Conservation (phyloP, 495 filamentous ascomycete species). For the Penicillium robsamsonii region DNA sequence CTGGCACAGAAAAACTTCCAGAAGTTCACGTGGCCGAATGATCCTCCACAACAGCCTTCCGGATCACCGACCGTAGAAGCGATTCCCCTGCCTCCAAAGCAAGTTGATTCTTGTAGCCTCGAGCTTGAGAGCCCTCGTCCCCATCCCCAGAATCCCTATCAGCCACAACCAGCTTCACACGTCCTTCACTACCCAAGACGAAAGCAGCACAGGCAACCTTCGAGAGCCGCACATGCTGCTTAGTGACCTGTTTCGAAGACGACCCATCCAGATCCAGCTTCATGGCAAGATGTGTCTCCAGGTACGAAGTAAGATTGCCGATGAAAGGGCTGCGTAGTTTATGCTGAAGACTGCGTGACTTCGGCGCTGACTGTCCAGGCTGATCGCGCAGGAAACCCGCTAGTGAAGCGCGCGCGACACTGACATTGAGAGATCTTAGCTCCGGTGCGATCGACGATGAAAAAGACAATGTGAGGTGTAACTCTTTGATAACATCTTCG, state of each 20-base stretch:
- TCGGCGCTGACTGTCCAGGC: constrained; percentile 1
- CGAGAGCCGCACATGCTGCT: constrained; percentile 44
- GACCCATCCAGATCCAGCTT: constrained; percentile 39
- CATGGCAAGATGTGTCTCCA: constrained; percentile 50
- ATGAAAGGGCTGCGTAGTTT: constrained; percentile 37
- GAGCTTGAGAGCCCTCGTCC: constrained; percentile 4
- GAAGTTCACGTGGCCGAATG: constrained; percentile 22
- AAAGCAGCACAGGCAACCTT: constrained; percentile 55
- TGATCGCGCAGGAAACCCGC: constrained; percentile 22
- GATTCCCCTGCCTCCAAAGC: constrained; percentile 27
- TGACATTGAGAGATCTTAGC: constrained; percentile 49
- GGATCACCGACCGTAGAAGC: constrained; percentile 30
- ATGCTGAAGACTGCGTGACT: constrained; percentile 11
- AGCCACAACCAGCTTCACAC: constrained; percentile 49
- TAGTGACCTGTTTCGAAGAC: constrained; percentile 13
- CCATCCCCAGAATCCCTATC: constrained; percentile 22
- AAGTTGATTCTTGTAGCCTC: constrained; percentile 3
- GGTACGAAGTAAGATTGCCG: constrained; percentile 41
- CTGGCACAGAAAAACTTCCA: background rate
- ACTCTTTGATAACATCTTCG: constrained; percentile 37
- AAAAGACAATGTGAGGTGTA: constrained; percentile 44
- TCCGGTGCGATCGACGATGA: constrained; percentile 37
- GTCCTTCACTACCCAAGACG: constrained; percentile 51
- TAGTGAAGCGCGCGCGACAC: constrained; percentile 39
- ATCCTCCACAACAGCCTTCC: constrained; percentile 27